Base-by-base conservation (phyloP, 148 eudicot genomes). In the Euryodendron excelsum region DNA sequence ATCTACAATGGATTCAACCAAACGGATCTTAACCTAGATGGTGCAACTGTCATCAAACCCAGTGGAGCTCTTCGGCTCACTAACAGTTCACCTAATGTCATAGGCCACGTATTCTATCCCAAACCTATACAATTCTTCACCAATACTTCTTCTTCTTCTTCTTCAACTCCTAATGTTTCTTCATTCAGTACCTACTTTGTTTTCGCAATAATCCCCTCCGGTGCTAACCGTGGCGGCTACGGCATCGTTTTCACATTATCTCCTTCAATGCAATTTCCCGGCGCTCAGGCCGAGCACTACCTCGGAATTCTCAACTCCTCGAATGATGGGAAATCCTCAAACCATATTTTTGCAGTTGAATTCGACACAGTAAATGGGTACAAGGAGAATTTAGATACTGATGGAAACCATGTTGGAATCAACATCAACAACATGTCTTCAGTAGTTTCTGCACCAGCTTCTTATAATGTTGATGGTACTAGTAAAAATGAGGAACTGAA, bases 231-330 rank as follows among this genome's bases (percentile, higher is more conserved):
- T 17, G 87, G 87, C 6, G 87, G 85, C 69, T 41, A 82, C 39
- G 87, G 87, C 72, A 71, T 85, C 5, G 88, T 81, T 64, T 85
- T 85, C 74, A 69, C 62, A 4, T 1, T 85, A 13, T 82, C 85
- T 8, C 84, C 83, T 0, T 27, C 77, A 0, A 52, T 6, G 12
- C 3, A n/a, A 4, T 53, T 82, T 28, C 36, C 47, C 3, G 69
- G 72, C 2, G 72, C 78, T 1, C 39, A 71, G 12, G 68, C 73
- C 0, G 82, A 53, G 0, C 85, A 82, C 64, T 80, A 8, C 56
- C 66, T 85, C 17, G 88, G 88, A 12, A 66, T 82, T 27, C 44
- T 82, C 68, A 82, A 68, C 68, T 2, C 0, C 1, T 18, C 70
- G 0, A 80, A 68, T 27, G 58, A 80, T 13, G 79, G 77, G 0